These are phyloP conservation scores for Mycosphaerella arachidis DNA, from an alignment of 2,329 filamentous ascomycete species.

Conservation along the genomic window DNA sequence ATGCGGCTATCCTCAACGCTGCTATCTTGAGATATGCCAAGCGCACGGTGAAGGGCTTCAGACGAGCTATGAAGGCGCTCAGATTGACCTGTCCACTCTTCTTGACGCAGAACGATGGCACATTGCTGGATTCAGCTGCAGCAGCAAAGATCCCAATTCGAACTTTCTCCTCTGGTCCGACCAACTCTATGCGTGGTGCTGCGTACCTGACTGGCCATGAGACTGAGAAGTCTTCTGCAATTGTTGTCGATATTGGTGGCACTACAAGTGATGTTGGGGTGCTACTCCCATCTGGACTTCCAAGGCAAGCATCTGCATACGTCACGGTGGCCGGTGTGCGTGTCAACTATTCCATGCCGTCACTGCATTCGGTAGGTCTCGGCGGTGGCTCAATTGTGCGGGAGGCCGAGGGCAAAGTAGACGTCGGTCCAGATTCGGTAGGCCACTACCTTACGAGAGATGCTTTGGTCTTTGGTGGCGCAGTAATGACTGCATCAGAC, in stretches of 20 bases:
- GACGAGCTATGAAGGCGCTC: slow-evolving; percentile 43
- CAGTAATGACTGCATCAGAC: slow-evolving; percentile 51
- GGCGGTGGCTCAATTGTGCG: slow-evolving; percentile 51
- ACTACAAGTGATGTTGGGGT: slow-evolving; percentile 62
- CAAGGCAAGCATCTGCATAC: slow-evolving; percentile 57
- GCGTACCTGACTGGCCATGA: slow-evolving; percentile 51
- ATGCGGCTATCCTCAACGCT: slow-evolving; percentile 49
- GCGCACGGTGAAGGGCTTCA: slow-evolving; percentile 44
- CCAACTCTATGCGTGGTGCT: slow-evolving; percentile 52
- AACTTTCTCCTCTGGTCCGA: slow-evolving; percentile 50
- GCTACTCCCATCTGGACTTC: slow-evolving; percentile 56
- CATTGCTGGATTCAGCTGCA: slow-evolving; percentile 43
- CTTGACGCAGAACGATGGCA: slow-evolving; percentile 52
- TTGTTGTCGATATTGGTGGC: slow-evolving; percentile 63
- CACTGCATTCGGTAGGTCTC: slow-evolving; percentile 51
- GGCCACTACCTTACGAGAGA: slow-evolving; percentile 49
- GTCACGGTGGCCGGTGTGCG: slow-evolving; percentile 58
- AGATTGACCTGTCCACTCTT: slow-evolving; percentile 46
- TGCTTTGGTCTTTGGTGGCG: slow-evolving; percentile 51
- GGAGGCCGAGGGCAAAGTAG: slow-evolving; percentile 31
- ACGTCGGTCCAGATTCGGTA: slow-evolving; percentile 55
- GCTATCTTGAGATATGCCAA: slow-evolving; percentile 46
- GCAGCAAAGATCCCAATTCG: slow-evolving; percentile 48
- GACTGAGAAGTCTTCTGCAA: slow-evolving; percentile 32
- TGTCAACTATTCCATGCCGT: slow-evolving; percentile 46